A percentile compares a stretch with the other conserved stretches of the same genome.
Evolutionary conservation across 768 basidiomycete species (phyloP).

Genomic region (Panus rudis): DNA sequence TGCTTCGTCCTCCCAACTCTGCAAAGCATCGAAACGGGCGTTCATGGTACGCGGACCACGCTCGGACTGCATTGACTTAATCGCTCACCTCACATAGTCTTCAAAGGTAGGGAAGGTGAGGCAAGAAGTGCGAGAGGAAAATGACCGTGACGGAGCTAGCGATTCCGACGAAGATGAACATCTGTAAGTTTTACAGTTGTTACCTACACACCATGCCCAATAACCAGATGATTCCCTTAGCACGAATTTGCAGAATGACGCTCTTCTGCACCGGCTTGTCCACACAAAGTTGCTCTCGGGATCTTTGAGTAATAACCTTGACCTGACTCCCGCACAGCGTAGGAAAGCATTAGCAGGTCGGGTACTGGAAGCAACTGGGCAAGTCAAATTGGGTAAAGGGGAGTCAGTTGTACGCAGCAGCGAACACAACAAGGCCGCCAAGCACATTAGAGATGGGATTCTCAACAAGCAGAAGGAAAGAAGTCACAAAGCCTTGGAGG

Average conservation of each 20-base stretch:
- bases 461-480: conserved; percentile 52
- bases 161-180: conserved; percentile 50
- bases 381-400: conserved; percentile 67
- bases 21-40: conserved; percentile 33
- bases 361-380: conserved; percentile 63
- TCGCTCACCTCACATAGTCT: conserved; percentile 40
- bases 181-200: conserved; percentile 29
- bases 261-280: conserved; percentile 67
- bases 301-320: conserved; percentile 54
- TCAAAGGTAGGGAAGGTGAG: conserved; percentile 55
- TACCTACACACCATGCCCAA: not conserved
- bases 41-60: conserved; percentile 69
- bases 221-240: conserved; percentile 30
- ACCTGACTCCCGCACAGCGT: conserved; percentile 58
- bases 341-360: conserved; percentile 74
- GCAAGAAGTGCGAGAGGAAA: conserved; percentile 14
- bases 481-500: conserved; percentile 49
- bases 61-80: not conserved
- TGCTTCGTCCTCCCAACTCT: not conserved
- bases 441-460: conserved; percentile 67
- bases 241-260: conserved; percentile 72
- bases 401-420: conserved; percentile 51
- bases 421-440: conserved; percentile 66
- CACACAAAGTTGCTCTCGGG: conserved; percentile 78
- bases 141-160: too few relatives aligned